A percentile compares a stretch with the other conserved stretches of the same genome.
Conservation (phyloP, 192 early-diverging fungal species). For the Linnemannia exigua region DNA sequence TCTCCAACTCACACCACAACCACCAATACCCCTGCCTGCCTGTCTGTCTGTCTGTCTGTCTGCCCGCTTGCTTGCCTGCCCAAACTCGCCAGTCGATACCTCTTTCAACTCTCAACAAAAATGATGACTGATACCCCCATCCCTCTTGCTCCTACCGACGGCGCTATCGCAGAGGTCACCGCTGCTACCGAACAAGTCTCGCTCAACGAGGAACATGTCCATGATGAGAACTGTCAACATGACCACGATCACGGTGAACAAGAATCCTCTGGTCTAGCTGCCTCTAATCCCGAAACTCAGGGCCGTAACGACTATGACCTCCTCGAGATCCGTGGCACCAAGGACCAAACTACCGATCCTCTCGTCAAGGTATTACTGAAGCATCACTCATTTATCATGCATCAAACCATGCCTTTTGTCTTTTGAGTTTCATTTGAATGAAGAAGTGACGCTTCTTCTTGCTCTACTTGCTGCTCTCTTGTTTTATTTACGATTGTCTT, state of each 20-base stretch:
- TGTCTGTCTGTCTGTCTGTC: not conserved
- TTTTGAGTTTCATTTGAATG: not conserved
- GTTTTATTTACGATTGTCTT: not conserved
- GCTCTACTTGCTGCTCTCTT: not conserved
- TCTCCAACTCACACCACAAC: not conserved
- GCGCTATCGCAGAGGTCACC: conserved; percentile 25
- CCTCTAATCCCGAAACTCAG: conserved; percentile 17
- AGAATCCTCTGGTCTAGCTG: not conserved
- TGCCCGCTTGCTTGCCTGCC: not conserved
- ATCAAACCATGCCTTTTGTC: not conserved
- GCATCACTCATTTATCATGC: not conserved
- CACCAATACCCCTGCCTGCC: not conserved
- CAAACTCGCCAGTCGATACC: not conserved
- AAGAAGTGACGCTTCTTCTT: not conserved
- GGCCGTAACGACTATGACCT: conserved; percentile 63
- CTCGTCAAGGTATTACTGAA: conserved; percentile 54
- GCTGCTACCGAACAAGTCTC: conserved; percentile 23
- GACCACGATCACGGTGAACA: conserved; percentile 7
- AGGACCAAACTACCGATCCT: conserved; percentile 61
- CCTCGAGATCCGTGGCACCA: conserved; percentile 59
- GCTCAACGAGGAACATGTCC: conserved; percentile 33
- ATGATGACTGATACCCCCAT: conserved; percentile 32
- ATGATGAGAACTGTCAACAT: conserved; percentile 49
- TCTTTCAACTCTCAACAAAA: conserved; percentile 22
- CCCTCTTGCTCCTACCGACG: conserved; percentile 11